Evolutionary conservation across 1,139 yeast genomes (phyloP), one percentile per base, ranked within the genome.

Genomic region (Kodamaea alishanica): DNA sequence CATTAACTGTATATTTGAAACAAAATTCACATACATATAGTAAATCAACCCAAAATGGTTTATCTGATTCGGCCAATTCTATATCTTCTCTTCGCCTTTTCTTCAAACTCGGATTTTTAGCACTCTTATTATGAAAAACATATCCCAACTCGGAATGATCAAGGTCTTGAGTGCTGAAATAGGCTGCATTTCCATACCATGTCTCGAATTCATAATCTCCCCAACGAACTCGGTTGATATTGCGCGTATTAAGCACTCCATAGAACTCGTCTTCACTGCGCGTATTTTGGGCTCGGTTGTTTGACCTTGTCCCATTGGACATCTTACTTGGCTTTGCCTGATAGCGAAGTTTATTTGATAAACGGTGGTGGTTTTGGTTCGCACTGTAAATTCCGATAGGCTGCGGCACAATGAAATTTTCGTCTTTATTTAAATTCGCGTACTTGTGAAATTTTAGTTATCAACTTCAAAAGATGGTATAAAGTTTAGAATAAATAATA

Each of bases 161-260:
- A 38, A 50, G 55, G 37, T 61, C 60, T 38, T 58, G 40, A 46
- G 64, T 49, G 48, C 51, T 54, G 46, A 86, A 87, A 54, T 86
- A 83, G 1, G 88, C 94, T 4, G 86, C 77, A 51, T 84, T 84
- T 1, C 95, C 94, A 57, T 84, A 88, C 96, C 96, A 87, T 1
- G 96, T 81, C 38, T 77, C 74, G 46, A 87, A 81, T 47, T 76
- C 75, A 49, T 70, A 73, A 32, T 70, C 67, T 1, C 95, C 96
- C 43, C 84, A 75, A 28, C 73, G 75, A 6, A 88, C 85, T 29
- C 72, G 60, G n/a, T 58, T 61, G 33, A 88, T 80, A 60, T 87
- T 88, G 24, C 85, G 73, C 36, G 61, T 58, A 32, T 76, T 72
- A 28, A 81, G 55, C 6, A 79, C 71, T 8, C 90, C 94, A 52